A percentile compares a stretch with the other conserved stretches of the same genome.
These are phyloP conservation scores for Pleurotus giganteus DNA, from an alignment of 768 basidiomycete species.

Conservation along the genomic window DNA sequence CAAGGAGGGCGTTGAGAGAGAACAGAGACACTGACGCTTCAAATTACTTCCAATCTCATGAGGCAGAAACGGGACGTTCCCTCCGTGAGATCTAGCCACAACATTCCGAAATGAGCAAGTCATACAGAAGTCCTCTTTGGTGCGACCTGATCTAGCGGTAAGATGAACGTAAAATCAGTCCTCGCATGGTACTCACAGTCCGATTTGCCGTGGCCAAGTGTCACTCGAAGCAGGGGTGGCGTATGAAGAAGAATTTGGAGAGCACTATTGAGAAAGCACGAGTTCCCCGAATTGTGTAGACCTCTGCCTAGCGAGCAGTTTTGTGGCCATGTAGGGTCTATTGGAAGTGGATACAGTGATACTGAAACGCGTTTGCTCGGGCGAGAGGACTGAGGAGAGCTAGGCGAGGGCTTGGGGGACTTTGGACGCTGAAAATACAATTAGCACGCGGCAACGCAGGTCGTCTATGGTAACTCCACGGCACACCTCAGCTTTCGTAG, in stretches of 20 bases:
- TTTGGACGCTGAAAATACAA: constrained; percentile 3
- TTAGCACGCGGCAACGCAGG: not conserved
- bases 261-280: constrained; percentile 94
- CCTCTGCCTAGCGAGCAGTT: constrained; percentile 53
- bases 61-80: constrained; percentile 57
- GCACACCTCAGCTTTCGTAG: constrained; percentile 47
- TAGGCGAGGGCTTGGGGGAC: constrained; percentile 9
- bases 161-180: constrained; percentile 8
- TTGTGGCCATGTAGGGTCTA: constrained; percentile 66
- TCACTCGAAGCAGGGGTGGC: constrained; percentile 71
- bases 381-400: constrained; percentile 14
- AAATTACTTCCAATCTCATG: constrained; percentile 63
- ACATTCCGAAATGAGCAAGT: constrained; percentile 64
- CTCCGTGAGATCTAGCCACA: constrained; percentile 49
- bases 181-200: constrained; percentile 54
- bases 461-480: not conserved
- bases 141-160: constrained; percentile 30
- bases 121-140: constrained; percentile 74
- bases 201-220: constrained; percentile 45
- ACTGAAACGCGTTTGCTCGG: constrained; percentile 37
- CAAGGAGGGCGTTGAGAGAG: not conserved
- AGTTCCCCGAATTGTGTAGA: constrained; percentile 85
- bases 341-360: constrained; percentile 34
- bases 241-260: constrained; percentile 94
- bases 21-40: constrained; percentile 47